These are phyloP conservation scores for Acarospora socialis DNA, from an alignment of 2,329 filamentous ascomycete genomes.

Conservation along the genomic window DNA sequence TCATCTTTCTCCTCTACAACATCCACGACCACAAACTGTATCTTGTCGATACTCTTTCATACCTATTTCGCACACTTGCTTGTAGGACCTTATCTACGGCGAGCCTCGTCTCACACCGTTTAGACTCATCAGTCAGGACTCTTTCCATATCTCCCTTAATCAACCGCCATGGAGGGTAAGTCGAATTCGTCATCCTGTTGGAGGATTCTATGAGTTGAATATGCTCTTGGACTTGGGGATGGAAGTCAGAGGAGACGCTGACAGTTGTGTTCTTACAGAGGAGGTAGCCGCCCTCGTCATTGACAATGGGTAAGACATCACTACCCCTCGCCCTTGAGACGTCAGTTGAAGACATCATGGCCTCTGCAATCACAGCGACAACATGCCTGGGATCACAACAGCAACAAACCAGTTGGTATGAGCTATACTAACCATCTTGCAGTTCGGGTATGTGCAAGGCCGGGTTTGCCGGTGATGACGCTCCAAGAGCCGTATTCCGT, in stretches of 20 bases:
- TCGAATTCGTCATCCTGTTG: conserved; percentile 18
- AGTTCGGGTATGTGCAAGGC: conserved; percentile 99
- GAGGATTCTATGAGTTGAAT: conserved; percentile 9
- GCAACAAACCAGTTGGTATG: conserved; percentile 7
- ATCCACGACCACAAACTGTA: conserved; percentile 2
- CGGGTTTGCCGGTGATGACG: conserved; percentile 99
- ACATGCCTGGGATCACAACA: background rate
- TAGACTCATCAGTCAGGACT: conserved; percentile 2
- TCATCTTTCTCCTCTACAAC: too few species aligned
- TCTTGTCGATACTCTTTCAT: conserved; percentile 7
- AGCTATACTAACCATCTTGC: conserved; percentile 22
- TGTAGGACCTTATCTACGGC: conserved; percentile 1
- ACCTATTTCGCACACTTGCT: conserved; percentile 1
- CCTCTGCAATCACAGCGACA: too few species aligned
- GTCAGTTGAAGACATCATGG: conserved; percentile 1
- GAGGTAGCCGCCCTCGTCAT: conserved; percentile 99
- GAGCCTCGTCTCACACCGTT: too few species aligned
- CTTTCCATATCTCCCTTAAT: conserved; percentile 21
- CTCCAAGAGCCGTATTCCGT: conserved; percentile 99
- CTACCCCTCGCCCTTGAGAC: conserved; percentile 5
- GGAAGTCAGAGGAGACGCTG: too few species aligned
- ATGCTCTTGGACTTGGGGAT: too few species aligned
- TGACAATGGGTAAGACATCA: conserved; percentile 98
- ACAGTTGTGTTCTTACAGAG: conserved; percentile 50
- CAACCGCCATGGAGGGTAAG: conserved; percentile 55